A percentile compares a stretch with the other conserved stretches of the same genome.
Evolutionary conservation across 2,329 filamentous ascomycete genomes (phyloP).

Genomic region (Fusarium sambucinum): DNA sequence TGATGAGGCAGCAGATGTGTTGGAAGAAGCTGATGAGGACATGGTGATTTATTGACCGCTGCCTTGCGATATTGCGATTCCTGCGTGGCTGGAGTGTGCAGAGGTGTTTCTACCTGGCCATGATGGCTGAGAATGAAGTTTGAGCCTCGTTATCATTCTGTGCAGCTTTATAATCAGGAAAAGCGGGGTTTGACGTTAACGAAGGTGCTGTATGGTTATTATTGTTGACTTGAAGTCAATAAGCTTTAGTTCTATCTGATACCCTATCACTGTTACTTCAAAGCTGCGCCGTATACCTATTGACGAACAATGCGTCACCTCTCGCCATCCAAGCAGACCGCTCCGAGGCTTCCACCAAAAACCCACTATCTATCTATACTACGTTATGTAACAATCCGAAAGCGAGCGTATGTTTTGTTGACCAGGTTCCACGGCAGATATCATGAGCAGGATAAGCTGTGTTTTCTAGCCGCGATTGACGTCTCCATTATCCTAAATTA

Average conservation of each 20-base stretch:
- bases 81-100: background rate
- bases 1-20: slow-evolving; percentile 80
- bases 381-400: slow-evolving; percentile 27
- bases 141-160: too few species aligned
- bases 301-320: background rate
- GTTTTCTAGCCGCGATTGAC: slow-evolving; percentile 15
- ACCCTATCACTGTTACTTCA: slow-evolving; percentile 6
- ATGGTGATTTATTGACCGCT: slow-evolving; percentile 83
- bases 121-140: too few species aligned
- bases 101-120: background rate
- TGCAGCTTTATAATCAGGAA: background rate
- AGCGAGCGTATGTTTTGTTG: slow-evolving; percentile 14
- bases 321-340: slow-evolving; percentile 19
- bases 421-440: slow-evolving; percentile 23
- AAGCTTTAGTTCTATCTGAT: slow-evolving; percentile 26
- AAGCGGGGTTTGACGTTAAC: background rate
- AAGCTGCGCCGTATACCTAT: background rate
- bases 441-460: slow-evolving; percentile 3
- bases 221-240: background rate
- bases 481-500: slow-evolving; percentile 25
- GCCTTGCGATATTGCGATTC: background rate
- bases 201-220: slow-evolving; percentile 18
- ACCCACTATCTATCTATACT: slow-evolving; percentile 8
- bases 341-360: slow-evolving; percentile 14
- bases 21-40: slow-evolving; percentile 88